Conservation (phyloP, 2,329 filamentous ascomycete genomes). For the Incumbomyces delicatus region DNA sequence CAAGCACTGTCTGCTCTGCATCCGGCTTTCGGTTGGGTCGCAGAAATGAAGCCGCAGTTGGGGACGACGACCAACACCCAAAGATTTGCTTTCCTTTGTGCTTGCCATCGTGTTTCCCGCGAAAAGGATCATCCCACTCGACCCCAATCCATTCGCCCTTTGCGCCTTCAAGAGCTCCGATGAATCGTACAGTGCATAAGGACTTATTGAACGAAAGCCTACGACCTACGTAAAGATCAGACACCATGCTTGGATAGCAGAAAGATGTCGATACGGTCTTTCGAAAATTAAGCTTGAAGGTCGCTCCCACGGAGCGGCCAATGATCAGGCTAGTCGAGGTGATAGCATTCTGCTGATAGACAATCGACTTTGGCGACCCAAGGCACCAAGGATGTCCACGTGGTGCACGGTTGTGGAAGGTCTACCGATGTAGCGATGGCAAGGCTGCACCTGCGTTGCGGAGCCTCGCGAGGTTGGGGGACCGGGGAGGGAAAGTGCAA, state of each 20-base stretch:
- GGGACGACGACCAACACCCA: constrained; percentile 41
- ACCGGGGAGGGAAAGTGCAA: too few relatives aligned
- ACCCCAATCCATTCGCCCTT: constrained; percentile 80
- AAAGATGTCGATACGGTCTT: too few relatives aligned
- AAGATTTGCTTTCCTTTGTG: constrained; percentile 76
- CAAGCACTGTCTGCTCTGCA: constrained; percentile 59
- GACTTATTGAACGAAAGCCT: constrained; percentile 69
- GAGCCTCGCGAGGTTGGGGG: background rate
- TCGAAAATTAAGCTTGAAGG: too few relatives aligned
- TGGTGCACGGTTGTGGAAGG: too few relatives aligned
- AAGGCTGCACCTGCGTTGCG: background rate
- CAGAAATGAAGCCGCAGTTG: constrained; percentile 77
- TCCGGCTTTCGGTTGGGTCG: constrained; percentile 65
- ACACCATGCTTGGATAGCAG: background rate
- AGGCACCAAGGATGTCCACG: too few relatives aligned
- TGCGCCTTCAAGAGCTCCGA: constrained; percentile 67
- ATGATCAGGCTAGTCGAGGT: too few relatives aligned
- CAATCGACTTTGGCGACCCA: too few relatives aligned
- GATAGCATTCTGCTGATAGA: too few relatives aligned
- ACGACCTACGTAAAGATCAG: constrained; percentile 43
- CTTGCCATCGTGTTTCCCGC: constrained; percentile 85
- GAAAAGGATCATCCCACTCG: constrained; percentile 82
- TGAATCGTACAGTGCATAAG: constrained; percentile 75
- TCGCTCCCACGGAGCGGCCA: too few relatives aligned
- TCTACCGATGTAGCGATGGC: too few relatives aligned